phyloP scores from a whole-genome alignment of 2,329 filamentous ascomycete genomes.

The Cytospora piceae region DNA sequence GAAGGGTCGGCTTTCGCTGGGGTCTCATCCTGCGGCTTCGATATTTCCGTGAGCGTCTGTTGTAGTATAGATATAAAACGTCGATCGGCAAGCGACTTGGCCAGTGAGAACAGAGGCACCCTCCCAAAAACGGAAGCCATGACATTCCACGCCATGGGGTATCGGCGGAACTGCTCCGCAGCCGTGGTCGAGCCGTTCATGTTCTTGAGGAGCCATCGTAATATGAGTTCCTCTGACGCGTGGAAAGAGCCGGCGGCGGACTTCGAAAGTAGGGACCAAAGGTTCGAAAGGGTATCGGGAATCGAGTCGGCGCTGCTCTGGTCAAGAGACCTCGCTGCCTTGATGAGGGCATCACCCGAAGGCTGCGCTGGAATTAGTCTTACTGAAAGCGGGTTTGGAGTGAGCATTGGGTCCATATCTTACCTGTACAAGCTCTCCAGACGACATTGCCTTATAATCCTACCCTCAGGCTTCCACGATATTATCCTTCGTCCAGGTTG shows the following conservation, averaged over 20 bases:
- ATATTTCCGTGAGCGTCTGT: conserved; percentile 65
- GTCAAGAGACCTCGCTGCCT: conserved; percentile 58
- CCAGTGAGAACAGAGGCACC: conserved; percentile 71
- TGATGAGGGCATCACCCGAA: conserved; percentile 47
- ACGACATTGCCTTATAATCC: conserved; percentile 3
- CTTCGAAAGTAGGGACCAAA: conserved; percentile 55
- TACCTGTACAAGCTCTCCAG: conserved; percentile 1
- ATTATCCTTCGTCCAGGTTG: conserved; percentile 2
- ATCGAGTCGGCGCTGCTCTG: conserved; percentile 50
- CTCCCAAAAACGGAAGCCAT: conserved; percentile 62
- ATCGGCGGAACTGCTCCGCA: conserved; percentile 58
- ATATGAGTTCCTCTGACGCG: conserved; percentile 59
- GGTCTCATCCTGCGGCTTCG: conserved; percentile 37
- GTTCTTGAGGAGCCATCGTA: conserved; percentile 67
- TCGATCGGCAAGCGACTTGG: conserved; percentile 71
- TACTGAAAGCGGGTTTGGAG: neutral
- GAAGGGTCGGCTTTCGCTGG: conserved; percentile 20
- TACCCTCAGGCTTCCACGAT: neutral
- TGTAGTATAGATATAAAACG: conserved; percentile 70
- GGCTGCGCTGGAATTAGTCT: conserved; percentile 17
- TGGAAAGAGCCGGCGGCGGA: conserved; percentile 49
- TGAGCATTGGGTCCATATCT: neutral
- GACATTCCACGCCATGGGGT: conserved; percentile 64
- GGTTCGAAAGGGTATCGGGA: conserved; percentile 51
- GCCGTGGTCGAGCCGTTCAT: conserved; percentile 54